A percentile compares a stretch with the other conserved stretches of the same genome.
These are phyloP conservation scores for Mycena metata DNA, from an alignment of 768 basidiomycete species.

Conservation along the genomic window DNA sequence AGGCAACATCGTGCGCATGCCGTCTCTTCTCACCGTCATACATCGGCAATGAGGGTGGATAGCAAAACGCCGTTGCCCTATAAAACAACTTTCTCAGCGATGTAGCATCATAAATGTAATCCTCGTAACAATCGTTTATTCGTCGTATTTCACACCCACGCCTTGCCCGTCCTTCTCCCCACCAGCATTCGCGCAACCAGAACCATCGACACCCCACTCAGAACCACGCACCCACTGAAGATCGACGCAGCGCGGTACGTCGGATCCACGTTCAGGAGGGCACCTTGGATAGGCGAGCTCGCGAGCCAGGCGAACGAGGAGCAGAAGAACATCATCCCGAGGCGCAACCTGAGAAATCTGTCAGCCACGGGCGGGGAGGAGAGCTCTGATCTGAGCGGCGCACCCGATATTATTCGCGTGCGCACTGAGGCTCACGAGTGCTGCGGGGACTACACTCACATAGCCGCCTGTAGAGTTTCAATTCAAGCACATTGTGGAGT, in stretches of 20 bases:
- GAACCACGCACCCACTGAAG: conserved; percentile 35
- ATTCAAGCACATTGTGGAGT: too few relatives aligned
- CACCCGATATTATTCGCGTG: conserved; percentile 13
- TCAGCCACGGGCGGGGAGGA: not conserved
- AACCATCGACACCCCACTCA: conserved; percentile 32
- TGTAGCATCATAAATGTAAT: too few relatives aligned
- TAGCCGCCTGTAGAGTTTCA: conserved; percentile 25
- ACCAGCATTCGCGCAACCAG: conserved; percentile 27
- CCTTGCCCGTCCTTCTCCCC: conserved; percentile 5
- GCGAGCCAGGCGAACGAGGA: conserved; percentile 39
- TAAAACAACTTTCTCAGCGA: too few relatives aligned
- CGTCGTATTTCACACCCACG: conserved; percentile 14
- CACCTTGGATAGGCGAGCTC: conserved; percentile 38
- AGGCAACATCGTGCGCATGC: too few relatives aligned
- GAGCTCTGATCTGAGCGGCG: not conserved
- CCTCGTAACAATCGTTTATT: too few relatives aligned
- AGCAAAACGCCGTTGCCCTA: too few relatives aligned
- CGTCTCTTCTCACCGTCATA: too few relatives aligned
- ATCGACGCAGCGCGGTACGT: conserved; percentile 34
- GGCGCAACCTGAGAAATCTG: conserved; percentile 1
- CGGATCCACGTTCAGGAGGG: conserved; percentile 26
- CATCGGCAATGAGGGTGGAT: too few relatives aligned
- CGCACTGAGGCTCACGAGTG: conserved; percentile 2
- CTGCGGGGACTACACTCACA: conserved; percentile 23
- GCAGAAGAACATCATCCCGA: conserved; percentile 38